A percentile compares a stretch with the other conserved stretches of the same genome.
Conservation (phyloP, 2,329 filamentous ascomycete species). For the Fusarium beomiforme region DNA sequence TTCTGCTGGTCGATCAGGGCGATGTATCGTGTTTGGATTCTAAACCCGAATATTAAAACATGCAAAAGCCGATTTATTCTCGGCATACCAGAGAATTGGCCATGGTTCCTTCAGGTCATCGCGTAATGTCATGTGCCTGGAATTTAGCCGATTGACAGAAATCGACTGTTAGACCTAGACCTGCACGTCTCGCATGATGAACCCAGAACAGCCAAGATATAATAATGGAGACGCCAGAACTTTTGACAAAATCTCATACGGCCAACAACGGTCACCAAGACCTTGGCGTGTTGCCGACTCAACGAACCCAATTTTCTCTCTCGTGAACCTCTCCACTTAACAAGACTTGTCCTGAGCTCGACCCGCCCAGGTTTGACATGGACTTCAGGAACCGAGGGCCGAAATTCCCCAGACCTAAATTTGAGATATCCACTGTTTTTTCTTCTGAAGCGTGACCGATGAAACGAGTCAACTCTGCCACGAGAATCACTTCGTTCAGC, state of each 20-base stretch:
- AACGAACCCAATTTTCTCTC: not conserved
- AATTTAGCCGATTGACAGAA: not conserved
- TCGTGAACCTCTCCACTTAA: constrained; percentile 9
- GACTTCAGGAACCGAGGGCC: constrained; percentile 12
- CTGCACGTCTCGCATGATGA: constrained; percentile 9
- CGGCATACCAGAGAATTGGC: not conserved
- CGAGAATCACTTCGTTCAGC: not conserved
- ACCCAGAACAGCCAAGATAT: constrained; percentile 7
- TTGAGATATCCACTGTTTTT: not conserved
- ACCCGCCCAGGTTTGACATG: not conserved
- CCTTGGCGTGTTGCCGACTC: constrained; percentile 17
- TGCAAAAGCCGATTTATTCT: not conserved
- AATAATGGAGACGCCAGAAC: constrained; percentile 9
- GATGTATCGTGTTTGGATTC: not conserved
- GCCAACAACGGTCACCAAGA: constrained; percentile 1
- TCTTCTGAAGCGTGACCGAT: not conserved
- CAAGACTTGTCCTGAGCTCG: constrained; percentile 22
- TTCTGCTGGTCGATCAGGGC: not conserved
- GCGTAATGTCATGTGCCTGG: not conserved
- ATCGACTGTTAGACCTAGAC: not conserved
- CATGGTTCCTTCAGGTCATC: not conserved
- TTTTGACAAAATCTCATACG: constrained; percentile 16
- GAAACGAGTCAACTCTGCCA: not conserved
- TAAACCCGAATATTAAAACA: not conserved
- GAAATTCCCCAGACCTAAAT: constrained; percentile 13